Conservation (phyloP, 805 yeast genomes). For the Kregervanrija delftensis region DNA sequence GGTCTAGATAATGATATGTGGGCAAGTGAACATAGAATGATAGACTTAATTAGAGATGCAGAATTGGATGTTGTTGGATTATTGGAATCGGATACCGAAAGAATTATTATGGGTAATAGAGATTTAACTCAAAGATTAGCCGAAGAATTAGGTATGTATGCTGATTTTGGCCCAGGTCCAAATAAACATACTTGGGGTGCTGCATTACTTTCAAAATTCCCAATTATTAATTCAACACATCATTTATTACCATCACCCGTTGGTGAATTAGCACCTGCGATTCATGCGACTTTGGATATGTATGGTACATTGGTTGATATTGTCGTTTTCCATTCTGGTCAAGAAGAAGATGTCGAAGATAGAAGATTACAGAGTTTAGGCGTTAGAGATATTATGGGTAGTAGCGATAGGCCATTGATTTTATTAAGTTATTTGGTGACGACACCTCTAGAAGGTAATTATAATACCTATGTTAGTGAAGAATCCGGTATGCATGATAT, state of each 20-base stretch:
- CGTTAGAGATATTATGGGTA: conserved; percentile 73
- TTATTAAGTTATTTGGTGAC: conserved; percentile 88
- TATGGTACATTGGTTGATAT: conserved; percentile 85
- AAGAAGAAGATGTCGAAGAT: conserved; percentile 95
- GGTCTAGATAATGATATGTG: conserved; percentile 97
- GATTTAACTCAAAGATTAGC: conserved; percentile 89
- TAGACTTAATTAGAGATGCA: conserved; percentile 72
- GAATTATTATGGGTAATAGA: conserved; percentile 91
- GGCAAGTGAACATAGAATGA: conserved; percentile 91
- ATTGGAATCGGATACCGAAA: conserved; percentile 88
- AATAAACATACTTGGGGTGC: conserved; percentile 98
- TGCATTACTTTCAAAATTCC: conserved; percentile 87
- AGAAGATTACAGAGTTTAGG: conserved; percentile 78
- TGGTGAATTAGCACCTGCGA: conserved; percentile 97
- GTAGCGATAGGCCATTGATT: conserved; percentile 75
- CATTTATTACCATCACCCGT: conserved; percentile 93
- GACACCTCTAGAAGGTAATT: conserved; percentile 80
- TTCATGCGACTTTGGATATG: conserved; percentile 89
- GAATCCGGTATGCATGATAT: conserved; percentile 86
- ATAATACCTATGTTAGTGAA: conserved; percentile 83
- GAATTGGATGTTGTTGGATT: conserved; percentile 89
- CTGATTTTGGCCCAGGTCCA: conserved; percentile 97
- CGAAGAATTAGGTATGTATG: conserved; percentile 89
- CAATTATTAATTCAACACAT: conserved; percentile 84
- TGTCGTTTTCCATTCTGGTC: conserved; percentile 96